Evolutionary conservation across 495 filamentous ascomycete genomes (phyloP), one percentile per base, ranked within the genome.

Genomic region (Gamarada debralockiae): DNA sequence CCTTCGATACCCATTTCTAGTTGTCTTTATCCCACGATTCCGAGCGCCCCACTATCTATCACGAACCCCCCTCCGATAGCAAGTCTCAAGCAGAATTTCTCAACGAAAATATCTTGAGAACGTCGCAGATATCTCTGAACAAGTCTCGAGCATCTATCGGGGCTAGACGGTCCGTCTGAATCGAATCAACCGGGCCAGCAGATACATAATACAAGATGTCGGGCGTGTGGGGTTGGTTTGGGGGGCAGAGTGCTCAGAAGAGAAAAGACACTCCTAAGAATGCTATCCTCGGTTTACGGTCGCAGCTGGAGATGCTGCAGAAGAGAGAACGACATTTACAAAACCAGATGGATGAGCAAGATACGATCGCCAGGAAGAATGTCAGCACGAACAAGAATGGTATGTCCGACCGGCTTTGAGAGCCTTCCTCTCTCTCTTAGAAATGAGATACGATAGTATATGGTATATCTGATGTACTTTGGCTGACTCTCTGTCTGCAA

Each of bases 241-340:
- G 88, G 66, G 89, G 90, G 55, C 79, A 82, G 50, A 80, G 81
- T 62, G 83, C 82, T 50, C 82, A 87, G 72, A 91, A 87, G 79
- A 83, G 84, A 69, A 95, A 92, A 73, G 90, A 97, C 69, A 86
- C 84, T 56, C 89, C 93, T 37, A 99, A 99, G 80, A 90, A 96
- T 75, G 93, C 95, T 53, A 99, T 99, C 58, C 78, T 99, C 38
- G 77, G 79, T 56, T 75, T 99, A 60, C 85, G 93, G 52, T 76
- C 83, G 60, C 92, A 96, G 78, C 77, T 97, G 22, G 91, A 96
- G 57, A 96, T 97, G 92, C 79, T 99, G 57, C 89, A 95, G 71
- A 99, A 99, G 80, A 78, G 95, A 39, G 91, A 99, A 73, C 85
- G 79, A 65, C 90, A 97, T 65, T 73, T 97, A 39, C 87, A 92